A percentile compares a stretch with the other conserved stretches of the same genome.
Evolutionary conservation across 2,329 filamentous ascomycete genomes (phyloP).

Genomic region (Aspergillus pseudonomiae): DNA sequence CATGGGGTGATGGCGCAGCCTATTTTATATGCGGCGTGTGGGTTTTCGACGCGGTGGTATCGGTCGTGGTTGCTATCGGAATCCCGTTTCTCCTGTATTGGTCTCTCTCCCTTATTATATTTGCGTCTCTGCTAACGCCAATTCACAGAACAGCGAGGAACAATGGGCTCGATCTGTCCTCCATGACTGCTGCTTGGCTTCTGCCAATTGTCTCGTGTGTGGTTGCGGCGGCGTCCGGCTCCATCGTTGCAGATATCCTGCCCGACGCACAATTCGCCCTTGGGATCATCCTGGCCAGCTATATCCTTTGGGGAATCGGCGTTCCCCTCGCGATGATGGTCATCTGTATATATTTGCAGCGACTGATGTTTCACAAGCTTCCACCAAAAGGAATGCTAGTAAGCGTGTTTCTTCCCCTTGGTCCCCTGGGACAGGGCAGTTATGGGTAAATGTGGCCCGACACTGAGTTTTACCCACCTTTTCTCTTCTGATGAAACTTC

Average conservation of each 20-base stretch:
- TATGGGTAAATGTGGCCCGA: constrained; percentile 45
- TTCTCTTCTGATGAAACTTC: no score
- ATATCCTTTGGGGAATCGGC: constrained; percentile 69
- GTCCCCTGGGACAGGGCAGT: constrained; percentile 66
- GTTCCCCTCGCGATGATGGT: constrained; percentile 63
- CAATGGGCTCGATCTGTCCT: constrained; percentile 32
- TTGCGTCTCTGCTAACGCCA: no score
- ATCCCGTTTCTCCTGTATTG: constrained; percentile 59
- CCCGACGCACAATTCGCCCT: constrained; percentile 57
- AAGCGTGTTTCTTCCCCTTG: constrained; percentile 67
- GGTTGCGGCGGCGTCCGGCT: constrained; percentile 65
- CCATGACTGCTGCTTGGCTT: constrained; percentile 61
- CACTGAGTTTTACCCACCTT: not conserved
- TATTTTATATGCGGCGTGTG: constrained; percentile 59
- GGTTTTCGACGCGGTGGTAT: constrained; percentile 58
- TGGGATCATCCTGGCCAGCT: constrained; percentile 64
- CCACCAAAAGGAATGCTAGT: constrained; percentile 68
- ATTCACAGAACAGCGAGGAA: not conserved
- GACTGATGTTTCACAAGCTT: constrained; percentile 66
- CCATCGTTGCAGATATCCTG: constrained; percentile 61
- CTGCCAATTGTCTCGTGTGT: constrained; percentile 68
- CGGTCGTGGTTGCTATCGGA: constrained; percentile 54
- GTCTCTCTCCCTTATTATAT: no score
- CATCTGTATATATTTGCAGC: constrained; percentile 68
- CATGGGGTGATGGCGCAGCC: constrained; percentile 60